These are phyloP conservation scores for Monosporascus ibericus DNA, from an alignment of 2,329 filamentous ascomycete species.

Conservation along the genomic window DNA sequence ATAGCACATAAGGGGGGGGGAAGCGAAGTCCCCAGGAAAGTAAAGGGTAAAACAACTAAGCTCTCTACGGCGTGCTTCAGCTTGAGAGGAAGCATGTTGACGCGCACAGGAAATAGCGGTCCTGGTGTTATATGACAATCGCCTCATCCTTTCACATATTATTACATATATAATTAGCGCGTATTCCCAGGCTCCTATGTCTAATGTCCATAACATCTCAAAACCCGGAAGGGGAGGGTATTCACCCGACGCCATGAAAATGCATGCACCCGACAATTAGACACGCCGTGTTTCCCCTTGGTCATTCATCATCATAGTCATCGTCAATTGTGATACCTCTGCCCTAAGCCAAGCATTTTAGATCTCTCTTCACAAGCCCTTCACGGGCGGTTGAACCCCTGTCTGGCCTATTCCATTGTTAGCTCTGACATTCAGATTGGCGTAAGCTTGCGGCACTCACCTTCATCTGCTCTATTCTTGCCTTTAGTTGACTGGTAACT, in stretches of 20 bases:
- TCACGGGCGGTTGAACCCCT: conserved; percentile 42
- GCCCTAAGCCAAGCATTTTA: neutral
- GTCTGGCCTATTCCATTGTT: conserved; percentile 36
- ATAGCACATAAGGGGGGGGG: too few relatives aligned
- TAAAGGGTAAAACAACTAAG: too few relatives aligned
- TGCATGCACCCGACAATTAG: conserved; percentile 16
- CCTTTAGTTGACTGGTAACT: conserved; percentile 95
- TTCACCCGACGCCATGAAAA: conserved; percentile 23
- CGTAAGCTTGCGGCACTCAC: conserved; percentile 28
- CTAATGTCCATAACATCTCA: neutral
- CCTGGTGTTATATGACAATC: too few relatives aligned
- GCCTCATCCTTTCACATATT: too few relatives aligned
- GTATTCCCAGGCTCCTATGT: neutral
- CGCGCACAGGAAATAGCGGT: too few relatives aligned
- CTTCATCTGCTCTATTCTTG: conserved; percentile 98
- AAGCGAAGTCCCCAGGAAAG: too few relatives aligned
- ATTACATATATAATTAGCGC: too few relatives aligned
- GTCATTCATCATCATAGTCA: neutral
- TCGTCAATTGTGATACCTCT: neutral
- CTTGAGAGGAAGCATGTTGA: too few relatives aligned
- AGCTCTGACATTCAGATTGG: neutral
- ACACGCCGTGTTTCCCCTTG: conserved; percentile 3
- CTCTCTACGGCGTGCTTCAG: too few relatives aligned
- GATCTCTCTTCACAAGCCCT: neutral
- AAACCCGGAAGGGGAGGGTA: conserved; percentile 13